Evolutionary conservation across 208 protist species (phyloP), one percentile per base, ranked within the genome.

Genomic region (Porcisia deanei): DNA sequence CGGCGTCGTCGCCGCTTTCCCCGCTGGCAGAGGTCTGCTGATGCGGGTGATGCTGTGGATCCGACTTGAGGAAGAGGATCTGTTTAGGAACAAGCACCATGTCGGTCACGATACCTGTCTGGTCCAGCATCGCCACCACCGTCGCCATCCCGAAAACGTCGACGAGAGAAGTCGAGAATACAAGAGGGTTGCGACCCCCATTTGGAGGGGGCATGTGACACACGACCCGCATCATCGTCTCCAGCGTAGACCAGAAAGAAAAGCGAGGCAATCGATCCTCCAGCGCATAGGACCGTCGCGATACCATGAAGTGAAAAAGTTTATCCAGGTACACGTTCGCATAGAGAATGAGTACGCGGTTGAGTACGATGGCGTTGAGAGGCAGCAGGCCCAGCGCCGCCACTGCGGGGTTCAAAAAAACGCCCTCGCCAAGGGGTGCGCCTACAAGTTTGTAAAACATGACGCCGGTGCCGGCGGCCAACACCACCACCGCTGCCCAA

Each of bases 81-180:
- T 81, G 82, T 47, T 85, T 73, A 6, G 94, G 94, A 30, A 97
- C 73, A 3, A 88, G 86, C 80, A 96, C 94, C 94, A 96, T 97
- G 81, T 97, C 94, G 9, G 94, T 96, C 60, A 97, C 89, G 64
- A 97, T 91, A 55, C 94, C 94, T 0, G 76, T 85, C 65, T 91
- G 85, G 72, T 97, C 91, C 30, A 97, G 81, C 76, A 96, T 85
- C 52, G 94, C 90, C 3, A 97, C 80, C 57, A 97, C 94, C 39
- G 91, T 94, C 8, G 89, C 90, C 86, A 91, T 94, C 1, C 91
- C 91, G 49, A 97, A 89, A 9, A 82, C 80, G 55, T 97, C 94
- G 3, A 97, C 91, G 5, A 96, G 77, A 5, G 94, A 97, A 37
- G 81, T 88, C 34, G 91, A 88, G 61, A 94, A 90, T 70, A 91